Conservation (phyloP, 31 red algal genomes). For the Asparagopsis taxiformis region DNA sequence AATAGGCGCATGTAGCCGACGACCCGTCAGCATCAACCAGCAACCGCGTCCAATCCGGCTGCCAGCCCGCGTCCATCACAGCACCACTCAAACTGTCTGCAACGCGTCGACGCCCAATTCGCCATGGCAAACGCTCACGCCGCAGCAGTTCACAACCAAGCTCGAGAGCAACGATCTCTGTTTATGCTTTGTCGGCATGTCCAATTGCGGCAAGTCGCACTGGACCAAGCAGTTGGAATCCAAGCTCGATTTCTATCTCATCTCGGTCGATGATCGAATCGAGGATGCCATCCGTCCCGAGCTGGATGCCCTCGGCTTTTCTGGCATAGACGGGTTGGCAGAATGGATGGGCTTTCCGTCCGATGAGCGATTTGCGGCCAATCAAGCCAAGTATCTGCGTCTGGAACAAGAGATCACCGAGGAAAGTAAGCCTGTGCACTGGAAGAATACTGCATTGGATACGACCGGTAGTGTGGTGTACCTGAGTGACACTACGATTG, state of each 20-base stretch:
- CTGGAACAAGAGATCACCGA: slow-evolving; percentile 82
- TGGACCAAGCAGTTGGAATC: slow-evolving; percentile 64
- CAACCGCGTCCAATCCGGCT: too few species aligned
- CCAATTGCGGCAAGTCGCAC: slow-evolving; percentile 95
- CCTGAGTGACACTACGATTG: slow-evolving; percentile 29
- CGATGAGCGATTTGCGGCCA: slow-evolving; percentile 70
- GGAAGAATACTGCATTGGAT: slow-evolving; percentile 74
- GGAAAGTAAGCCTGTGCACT: slow-evolving; percentile 1
- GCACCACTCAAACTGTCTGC: too few species aligned
- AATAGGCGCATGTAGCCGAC: too few species aligned
- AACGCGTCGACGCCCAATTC: too few species aligned
- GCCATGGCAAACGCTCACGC: slow-evolving; percentile 6
- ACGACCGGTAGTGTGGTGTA: slow-evolving; percentile 98
- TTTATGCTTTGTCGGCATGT: slow-evolving; percentile 93
- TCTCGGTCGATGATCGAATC: slow-evolving; percentile 89
- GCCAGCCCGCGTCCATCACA: too few species aligned
- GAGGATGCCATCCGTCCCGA: slow-evolving; percentile 58
- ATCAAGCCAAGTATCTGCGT: slow-evolving; percentile 63
- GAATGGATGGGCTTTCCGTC: slow-evolving; percentile 98
- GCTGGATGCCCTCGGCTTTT: slow-evolving; percentile 44
- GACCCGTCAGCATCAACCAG: too few species aligned
- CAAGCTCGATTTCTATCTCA: slow-evolving; percentile 25
- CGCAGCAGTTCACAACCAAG: slow-evolving; percentile 23
- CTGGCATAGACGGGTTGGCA: slow-evolving; percentile 90
- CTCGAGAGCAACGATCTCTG: slow-evolving; percentile 26